Evolutionary conservation across 2,329 filamentous ascomycete species (phyloP).

Genomic region (Aspergillus ochraceoroseus): DNA sequence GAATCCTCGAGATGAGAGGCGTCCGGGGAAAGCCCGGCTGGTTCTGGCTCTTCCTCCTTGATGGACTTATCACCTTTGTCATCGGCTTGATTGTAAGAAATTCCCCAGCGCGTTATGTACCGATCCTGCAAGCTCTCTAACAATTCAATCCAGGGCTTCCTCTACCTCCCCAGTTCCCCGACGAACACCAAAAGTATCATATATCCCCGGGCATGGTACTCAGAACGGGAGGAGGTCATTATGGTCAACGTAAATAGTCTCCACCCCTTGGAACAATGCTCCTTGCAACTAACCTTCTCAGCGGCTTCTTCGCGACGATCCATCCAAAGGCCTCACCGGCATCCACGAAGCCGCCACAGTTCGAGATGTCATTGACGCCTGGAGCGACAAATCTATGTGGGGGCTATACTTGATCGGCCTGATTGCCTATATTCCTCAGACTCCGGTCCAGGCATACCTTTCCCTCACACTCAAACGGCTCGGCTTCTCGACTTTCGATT

Average conservation of each 20-base stretch:
- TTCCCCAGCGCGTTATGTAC: constrained; percentile 19
- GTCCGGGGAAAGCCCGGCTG: constrained; percentile 42
- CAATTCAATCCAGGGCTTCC: constrained; percentile 18
- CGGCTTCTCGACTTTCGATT: constrained; percentile 30
- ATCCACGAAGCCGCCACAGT: constrained; percentile 44
- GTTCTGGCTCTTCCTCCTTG: constrained; percentile 43
- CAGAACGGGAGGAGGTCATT: constrained; percentile 28
- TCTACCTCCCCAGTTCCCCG: constrained; percentile 29
- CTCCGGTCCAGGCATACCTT: constrained; percentile 49
- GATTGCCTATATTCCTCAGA: constrained; percentile 44
- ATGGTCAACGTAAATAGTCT: constrained; percentile 26
- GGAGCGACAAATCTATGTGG: constrained; percentile 49
- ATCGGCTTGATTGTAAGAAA: constrained; percentile 37
- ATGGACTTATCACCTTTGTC: constrained; percentile 42
- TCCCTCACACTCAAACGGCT: constrained; percentile 48
- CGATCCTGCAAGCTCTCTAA: constrained; percentile 29
- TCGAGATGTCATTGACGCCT: constrained; percentile 45
- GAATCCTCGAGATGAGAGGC: constrained; percentile 42
- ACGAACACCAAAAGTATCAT: constrained; percentile 27
- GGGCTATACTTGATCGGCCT: constrained; percentile 50
- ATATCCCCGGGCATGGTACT: constrained; percentile 25
- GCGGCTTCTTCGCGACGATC: constrained; percentile 52
- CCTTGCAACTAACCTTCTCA: constrained; percentile 14
- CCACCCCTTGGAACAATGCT: not conserved
- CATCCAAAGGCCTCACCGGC: constrained; percentile 49